These are phyloP conservation scores for Podila minutissima DNA, from an alignment of 192 early-diverging fungal species.

Conservation along the genomic window DNA sequence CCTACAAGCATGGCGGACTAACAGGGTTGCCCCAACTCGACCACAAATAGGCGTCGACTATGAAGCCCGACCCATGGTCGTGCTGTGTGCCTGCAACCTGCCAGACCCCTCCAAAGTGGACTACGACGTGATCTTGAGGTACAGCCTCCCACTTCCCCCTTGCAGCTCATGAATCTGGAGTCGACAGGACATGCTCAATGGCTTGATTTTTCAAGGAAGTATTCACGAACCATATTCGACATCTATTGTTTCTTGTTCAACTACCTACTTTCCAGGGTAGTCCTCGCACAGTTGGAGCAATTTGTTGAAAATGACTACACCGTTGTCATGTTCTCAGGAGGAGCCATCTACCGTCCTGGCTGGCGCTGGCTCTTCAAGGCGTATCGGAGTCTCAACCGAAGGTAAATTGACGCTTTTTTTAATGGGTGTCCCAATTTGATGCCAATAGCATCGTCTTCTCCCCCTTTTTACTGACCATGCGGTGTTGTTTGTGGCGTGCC, in stretches of 20 bases:
- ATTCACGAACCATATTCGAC: too few species aligned
- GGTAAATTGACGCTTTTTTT: conserved; percentile 55
- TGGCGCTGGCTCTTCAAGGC: conserved; percentile 89
- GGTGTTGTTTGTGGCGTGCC: background rate
- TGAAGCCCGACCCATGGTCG: conserved; percentile 85
- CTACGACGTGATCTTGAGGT: conserved; percentile 88
- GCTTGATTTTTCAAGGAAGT: too few species aligned
- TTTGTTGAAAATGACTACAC: conserved; percentile 94
- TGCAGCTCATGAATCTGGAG: too few species aligned
- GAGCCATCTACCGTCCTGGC: conserved; percentile 78
- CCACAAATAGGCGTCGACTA: conserved; percentile 77
- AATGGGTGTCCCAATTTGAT: background rate
- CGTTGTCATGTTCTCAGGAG: conserved; percentile 86
- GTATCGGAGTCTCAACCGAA: conserved; percentile 83
- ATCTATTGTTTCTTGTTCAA: background rate
- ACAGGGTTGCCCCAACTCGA: background rate
- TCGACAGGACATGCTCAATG: too few species aligned
- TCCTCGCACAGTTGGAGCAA: conserved; percentile 73
- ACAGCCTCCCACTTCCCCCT: conserved; percentile 20
- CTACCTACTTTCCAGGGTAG: conserved; percentile 22
- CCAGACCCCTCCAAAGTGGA: conserved; percentile 85
- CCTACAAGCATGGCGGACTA: background rate
- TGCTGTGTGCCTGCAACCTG: conserved; percentile 84
- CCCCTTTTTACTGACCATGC: too few species aligned
- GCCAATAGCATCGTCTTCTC: background rate